Percentiles rank a stretch among this genome's conserved stretches.
Evolutionary conservation across 129 eudicot genomes (phyloP).

Genomic region (Pulicaria dysenterica): DNA sequence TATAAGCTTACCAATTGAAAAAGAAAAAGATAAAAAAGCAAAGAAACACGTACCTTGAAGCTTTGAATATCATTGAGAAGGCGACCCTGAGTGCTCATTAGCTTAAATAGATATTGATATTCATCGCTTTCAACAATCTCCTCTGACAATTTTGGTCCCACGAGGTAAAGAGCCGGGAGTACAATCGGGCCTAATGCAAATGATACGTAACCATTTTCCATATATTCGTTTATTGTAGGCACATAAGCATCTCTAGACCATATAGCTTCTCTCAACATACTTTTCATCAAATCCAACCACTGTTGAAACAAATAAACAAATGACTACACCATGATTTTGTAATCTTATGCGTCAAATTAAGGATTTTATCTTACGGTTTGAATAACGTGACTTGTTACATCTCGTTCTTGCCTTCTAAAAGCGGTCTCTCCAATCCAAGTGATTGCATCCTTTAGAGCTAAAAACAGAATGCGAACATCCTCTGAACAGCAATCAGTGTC

Average conservation of each 20-base stretch:
- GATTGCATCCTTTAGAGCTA: slow-evolving; percentile 59
- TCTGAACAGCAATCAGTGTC: slow-evolving; percentile 66
- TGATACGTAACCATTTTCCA: slow-evolving; percentile 76
- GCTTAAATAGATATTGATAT: no score
- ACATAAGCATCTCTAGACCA: slow-evolving; percentile 48
- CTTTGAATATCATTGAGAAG: no score
- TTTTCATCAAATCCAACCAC: slow-evolving; percentile 75
- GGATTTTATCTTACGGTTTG: slow-evolving; percentile 53
- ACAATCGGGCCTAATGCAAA: slow-evolving; percentile 96
- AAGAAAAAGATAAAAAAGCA: no score
- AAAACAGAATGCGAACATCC: slow-evolving; percentile 70
- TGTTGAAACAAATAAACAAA: slow-evolving; percentile 31
- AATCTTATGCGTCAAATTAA: background rate
- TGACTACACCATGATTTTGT: background rate
- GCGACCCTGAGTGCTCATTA: no score
- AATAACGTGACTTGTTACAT: slow-evolving; percentile 59
- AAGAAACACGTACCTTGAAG: no score
- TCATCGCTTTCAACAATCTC: no score
- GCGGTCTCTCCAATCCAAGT: slow-evolving; percentile 67
- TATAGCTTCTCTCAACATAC: slow-evolving; percentile 78
- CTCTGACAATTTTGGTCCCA: no score
- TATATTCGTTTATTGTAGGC: slow-evolving; percentile 74
- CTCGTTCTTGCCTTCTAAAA: slow-evolving; percentile 58
- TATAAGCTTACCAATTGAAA: no score
- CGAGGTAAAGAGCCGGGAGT: slow-evolving; percentile 43